phyloP scores from a whole-genome alignment of 257 asterid species.

The Nicotiana noctiflora region DNA sequence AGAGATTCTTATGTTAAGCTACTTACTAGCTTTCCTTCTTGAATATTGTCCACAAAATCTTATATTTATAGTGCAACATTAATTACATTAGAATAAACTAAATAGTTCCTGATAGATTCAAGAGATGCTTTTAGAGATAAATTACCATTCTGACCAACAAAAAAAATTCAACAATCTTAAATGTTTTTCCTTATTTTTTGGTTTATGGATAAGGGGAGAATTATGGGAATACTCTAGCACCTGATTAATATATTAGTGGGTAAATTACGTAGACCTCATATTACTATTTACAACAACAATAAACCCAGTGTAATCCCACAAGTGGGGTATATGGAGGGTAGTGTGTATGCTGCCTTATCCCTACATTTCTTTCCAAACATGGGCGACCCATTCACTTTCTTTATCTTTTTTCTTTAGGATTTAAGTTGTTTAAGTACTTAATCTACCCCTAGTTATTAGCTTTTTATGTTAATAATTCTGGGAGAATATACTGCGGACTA shows the following conservation, averaged over 20 bases:
- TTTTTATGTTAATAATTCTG: not conserved
- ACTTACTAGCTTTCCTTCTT: not conserved
- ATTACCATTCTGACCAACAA: not conserved
- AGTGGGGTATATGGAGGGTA: no score
- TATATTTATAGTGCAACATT: not conserved
- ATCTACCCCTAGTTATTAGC: not conserved
- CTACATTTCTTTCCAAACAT: not conserved
- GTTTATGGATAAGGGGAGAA: not conserved
- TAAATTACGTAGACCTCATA: not conserved
- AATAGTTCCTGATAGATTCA: not conserved
- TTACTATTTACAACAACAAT: not conserved
- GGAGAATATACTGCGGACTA: not conserved
- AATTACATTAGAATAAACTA: not conserved
- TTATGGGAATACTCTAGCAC: not conserved
- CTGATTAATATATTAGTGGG: not conserved
- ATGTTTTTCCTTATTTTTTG: not conserved
- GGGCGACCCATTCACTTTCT: not conserved
- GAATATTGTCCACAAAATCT: not conserved
- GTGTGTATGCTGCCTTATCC: not conserved
- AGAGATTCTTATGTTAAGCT: slow-evolving; percentile 18
- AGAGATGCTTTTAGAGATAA: not conserved
- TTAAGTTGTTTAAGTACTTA: not conserved
- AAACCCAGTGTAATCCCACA: no score
- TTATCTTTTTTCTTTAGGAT: not conserved
- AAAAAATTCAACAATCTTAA: not conserved